Evolutionary conservation across 2,329 filamentous ascomycete species (phyloP).

Genomic region (Simplicillium aogashimaense): DNA sequence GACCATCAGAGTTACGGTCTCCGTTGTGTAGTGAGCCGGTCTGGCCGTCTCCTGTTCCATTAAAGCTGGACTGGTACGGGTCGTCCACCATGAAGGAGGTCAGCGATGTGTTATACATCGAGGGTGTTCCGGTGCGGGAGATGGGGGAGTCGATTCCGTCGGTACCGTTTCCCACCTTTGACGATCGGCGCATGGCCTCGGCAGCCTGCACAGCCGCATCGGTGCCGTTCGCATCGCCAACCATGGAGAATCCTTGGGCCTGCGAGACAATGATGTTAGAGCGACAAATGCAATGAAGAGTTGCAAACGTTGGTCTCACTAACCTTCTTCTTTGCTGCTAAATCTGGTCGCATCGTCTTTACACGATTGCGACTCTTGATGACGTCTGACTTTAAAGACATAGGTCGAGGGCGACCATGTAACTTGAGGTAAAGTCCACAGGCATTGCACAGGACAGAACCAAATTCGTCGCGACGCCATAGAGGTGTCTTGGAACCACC

Average conservation of each 20-base stretch:
- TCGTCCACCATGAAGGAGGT: constrained; percentile 72
- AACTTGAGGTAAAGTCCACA: constrained; percentile 97
- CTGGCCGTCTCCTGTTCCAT: constrained; percentile 42
- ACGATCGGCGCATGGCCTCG: constrained; percentile 48
- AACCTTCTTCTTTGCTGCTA: constrained; percentile 79
- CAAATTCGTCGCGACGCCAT: constrained; percentile 94
- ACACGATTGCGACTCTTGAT: constrained; percentile 99
- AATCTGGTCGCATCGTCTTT: constrained; percentile 72
- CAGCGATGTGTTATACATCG: constrained; percentile 64
- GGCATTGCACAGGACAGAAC: constrained; percentile 94
- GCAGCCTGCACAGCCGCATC: constrained; percentile 46
- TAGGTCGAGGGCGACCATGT: constrained; percentile 84
- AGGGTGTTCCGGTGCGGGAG: constrained; percentile 70
- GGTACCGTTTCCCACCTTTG: constrained; percentile 62
- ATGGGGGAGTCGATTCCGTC: constrained; percentile 71
- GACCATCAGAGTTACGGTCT: constrained; percentile 57
- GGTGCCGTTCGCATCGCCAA: constrained; percentile 47
- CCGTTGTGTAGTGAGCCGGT: constrained; percentile 39
- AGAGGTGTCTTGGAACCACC: constrained; percentile 89
- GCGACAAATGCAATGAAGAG: not conserved
- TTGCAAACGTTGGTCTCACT: constrained; percentile 11
- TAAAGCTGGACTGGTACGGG: constrained; percentile 51
- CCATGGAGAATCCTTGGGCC: constrained; percentile 26
- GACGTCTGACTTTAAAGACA: constrained; percentile 96
- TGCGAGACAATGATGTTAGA: constrained; percentile 7